Percentiles rank a stretch among this genome's conserved stretches.
Evolutionary conservation across 495 filamentous ascomycete genomes (phyloP).

Genomic region (Margaritispora aquatica): DNA sequence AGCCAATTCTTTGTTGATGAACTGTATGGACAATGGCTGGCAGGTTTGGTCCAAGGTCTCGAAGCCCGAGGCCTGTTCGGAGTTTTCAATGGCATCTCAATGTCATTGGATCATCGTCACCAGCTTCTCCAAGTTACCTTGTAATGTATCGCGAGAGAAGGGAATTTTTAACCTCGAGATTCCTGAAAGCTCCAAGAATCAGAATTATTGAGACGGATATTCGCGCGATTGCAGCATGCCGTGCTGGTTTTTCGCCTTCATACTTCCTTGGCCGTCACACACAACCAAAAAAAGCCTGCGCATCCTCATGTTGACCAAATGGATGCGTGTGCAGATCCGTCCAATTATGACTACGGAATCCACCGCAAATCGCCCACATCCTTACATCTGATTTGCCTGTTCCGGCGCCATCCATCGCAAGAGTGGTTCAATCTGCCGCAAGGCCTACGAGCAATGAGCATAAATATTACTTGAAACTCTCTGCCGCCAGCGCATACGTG

Average conservation of each 20-base stretch:
- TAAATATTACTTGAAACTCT: constrained; percentile 23
- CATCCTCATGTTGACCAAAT: constrained; percentile 15
- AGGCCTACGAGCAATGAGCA: constrained; percentile 17
- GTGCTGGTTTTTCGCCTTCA: not conserved
- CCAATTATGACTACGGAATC: constrained; percentile 18
- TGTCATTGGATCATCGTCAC: constrained; percentile 23
- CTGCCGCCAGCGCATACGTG: constrained; percentile 22
- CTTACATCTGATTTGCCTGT: constrained; percentile 11
- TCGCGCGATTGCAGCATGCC: not conserved
- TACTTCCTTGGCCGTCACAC: constrained; percentile 12
- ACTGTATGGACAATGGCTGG: not conserved
- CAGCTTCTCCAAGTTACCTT: constrained; percentile 16
- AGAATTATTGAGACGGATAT: not conserved
- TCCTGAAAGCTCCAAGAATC: not conserved
- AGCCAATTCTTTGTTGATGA: constrained; percentile 15
- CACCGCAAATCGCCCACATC: constrained; percentile 15
- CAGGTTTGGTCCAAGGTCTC: constrained; percentile 17
- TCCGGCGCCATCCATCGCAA: constrained; percentile 13
- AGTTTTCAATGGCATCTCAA: not conserved
- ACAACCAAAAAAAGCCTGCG: constrained; percentile 10
- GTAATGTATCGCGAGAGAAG: constrained; percentile 5
- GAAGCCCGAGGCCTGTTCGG: constrained; percentile 19
- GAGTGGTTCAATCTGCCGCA: constrained; percentile 17
- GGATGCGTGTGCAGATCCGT: constrained; percentile 16
- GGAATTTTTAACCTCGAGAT: not conserved